Evolutionary conservation across 306 rosid genomes (phyloP), one percentile per base, ranked within the genome.

Genomic region (Trifolium dubium): DNA sequence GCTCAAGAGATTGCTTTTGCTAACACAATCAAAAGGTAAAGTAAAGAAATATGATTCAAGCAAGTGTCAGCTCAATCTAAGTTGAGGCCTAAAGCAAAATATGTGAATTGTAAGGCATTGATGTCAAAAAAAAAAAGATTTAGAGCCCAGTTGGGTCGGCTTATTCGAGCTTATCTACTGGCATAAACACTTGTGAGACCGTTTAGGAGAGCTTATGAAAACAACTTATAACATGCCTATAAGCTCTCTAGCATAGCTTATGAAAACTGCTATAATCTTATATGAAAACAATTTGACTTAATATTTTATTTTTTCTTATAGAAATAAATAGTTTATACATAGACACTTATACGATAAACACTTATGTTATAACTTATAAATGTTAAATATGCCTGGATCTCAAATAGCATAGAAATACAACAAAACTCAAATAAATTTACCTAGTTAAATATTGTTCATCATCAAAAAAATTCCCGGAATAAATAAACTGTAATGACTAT

Each of bases 391-490:
- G 23, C 23, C 23, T 23, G 23, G 23, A 23, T 23, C 23, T 23
- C 23, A 23, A 58, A 58, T 4, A 28, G 17, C 17, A 29, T 29
- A 29, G 10, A 58, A 58, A 58, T 56, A 56, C 1, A 9, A 58
- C 8, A 29, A 1, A 58, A 58, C 8, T 10, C 64, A 29, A 58
- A 58, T 29, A 58, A 58, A 32, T 60, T 44, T 41, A 75, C 72
- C 65, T 30, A 60, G 19, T 54, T 51, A 23, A 44, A 80, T 30
- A 14, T 7, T 10, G 39, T 75, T 46, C 60, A 78, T 14, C 40
- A 71, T 10, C 34, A n/a, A 67, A 40, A 14, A 14, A 17, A 0
- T 35, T 28, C 5, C n/a, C 3, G 67, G 13, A 19, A 31, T 30
- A 51, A 62, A 62, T 50, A 43, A 14, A 35, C 34, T 1, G n/a